Base-by-base conservation (phyloP, 768 basidiomycete genomes). In the Hygrocybe coccinea region DNA sequence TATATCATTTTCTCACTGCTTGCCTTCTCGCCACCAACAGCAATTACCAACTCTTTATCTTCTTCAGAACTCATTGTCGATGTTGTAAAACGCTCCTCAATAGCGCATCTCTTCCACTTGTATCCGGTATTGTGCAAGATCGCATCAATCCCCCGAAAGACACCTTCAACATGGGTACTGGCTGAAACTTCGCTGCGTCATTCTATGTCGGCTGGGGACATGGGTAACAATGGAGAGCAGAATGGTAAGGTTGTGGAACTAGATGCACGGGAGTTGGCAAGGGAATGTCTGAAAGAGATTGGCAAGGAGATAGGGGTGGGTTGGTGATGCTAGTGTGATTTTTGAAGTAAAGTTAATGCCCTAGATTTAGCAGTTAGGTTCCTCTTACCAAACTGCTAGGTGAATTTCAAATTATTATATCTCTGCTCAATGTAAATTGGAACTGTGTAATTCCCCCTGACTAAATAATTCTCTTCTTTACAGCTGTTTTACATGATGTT, bases 101-200 rank as follows among this genome's bases (percentile, higher is more conserved):
- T 83, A 14, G 92, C 88, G 0, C 94, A 95, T 63, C 72, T 98
- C 10, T 95, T 95, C 78, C 85, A 93, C 65, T 85, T 95, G 56
- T 95, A 95, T 64, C 73, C 82, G 0, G 71, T 89, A 2, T 68
- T 97, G 3, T 87, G 88, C 61, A 85, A 92, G 62, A 86, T 95
- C 46, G 85, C 81, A 7, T 83, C 91, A 1, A 80, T 86, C 54
- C 82, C 87, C 0, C 75, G 84, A 25, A 81, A 78, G 61, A 76
- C 84, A 11, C 89, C 92, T 0, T 76, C 79, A 2, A 79, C 83
- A 10, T 92, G 88, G 86, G 70, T 89, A 34, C 57, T 58, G 47
- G 51, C 50, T 36, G 46, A 37, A 19, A 47, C 57, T 52, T 36
- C 50, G 37, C 37, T 49, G 43, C 49, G 34, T 19, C 19, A 25